Evolutionary conservation across 306 rosid genomes (phyloP).

Genomic region (Oxytropis ochrocephala): DNA sequence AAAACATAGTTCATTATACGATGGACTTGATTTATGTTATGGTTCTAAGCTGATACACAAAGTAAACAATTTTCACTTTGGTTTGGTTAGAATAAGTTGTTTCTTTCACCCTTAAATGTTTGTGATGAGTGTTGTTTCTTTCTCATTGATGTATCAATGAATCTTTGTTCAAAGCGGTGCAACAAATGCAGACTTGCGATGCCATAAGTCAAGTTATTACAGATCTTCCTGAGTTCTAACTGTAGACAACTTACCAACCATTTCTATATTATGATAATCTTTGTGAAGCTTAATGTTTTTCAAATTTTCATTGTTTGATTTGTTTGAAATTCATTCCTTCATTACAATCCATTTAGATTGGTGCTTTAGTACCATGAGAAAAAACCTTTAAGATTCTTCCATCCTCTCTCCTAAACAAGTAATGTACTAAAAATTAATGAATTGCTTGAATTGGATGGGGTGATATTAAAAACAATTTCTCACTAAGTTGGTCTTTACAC

Average conservation of each 20-base stretch:
- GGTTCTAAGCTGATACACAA: background rate
- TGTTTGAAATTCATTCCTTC: slow-evolving; percentile 16
- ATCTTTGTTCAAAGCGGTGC: slow-evolving; percentile 98
- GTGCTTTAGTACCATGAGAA: background rate
- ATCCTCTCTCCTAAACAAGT: background rate
- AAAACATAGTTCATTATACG: background rate
- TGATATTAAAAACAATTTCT: background rate
- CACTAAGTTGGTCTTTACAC: background rate
- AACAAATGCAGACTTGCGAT: slow-evolving; percentile 98
- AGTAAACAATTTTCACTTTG: no score
- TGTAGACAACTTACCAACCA: background rate
- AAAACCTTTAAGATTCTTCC: background rate
- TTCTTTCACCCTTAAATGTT: background rate
- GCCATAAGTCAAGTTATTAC: slow-evolving; percentile 87
- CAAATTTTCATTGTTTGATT: slow-evolving; percentile 16
- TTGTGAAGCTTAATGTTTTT: slow-evolving; percentile 11
- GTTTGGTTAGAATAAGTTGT: background rate
- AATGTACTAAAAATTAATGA: background rate
- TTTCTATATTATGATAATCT: background rate
- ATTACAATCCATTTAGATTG: background rate
- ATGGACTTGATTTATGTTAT: slow-evolving; percentile 1
- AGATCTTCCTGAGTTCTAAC: slow-evolving; percentile 84
- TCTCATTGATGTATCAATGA: slow-evolving; percentile 94
- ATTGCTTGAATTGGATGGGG: background rate
- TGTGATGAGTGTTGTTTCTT: slow-evolving; percentile 42